Percentiles rank a stretch among this genome's conserved stretches.
Conservation (phyloP, 2,329 filamentous ascomycete genomes). For the Xylariaceae sp. region DNA sequence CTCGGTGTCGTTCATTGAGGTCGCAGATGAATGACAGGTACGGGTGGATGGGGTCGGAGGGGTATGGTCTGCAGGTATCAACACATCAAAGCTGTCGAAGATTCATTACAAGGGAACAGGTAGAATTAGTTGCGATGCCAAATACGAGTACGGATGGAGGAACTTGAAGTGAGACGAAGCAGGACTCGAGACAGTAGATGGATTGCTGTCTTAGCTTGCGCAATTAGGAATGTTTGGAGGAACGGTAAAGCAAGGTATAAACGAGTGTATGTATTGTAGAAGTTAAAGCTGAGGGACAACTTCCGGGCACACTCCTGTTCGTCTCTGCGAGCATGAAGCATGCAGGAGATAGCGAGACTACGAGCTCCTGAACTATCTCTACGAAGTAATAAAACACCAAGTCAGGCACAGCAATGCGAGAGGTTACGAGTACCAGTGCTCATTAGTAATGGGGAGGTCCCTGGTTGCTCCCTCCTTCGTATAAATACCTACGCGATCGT, state of each 20-base stretch:
- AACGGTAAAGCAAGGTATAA: neutral
- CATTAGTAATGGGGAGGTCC: too few relatives aligned
- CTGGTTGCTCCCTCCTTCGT: too few relatives aligned
- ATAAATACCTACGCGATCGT: neutral
- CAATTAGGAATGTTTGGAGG: neutral
- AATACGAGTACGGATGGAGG: slow-evolving; percentile 4
- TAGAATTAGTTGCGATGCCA: slow-evolving; percentile 5
- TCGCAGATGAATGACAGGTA: neutral
- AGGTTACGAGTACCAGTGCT: too few relatives aligned
- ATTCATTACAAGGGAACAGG: slow-evolving; percentile 6
- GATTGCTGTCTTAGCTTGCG: neutral
- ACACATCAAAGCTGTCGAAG: slow-evolving; percentile 16
- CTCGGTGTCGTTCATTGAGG: slow-evolving; percentile 23
- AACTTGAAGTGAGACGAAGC: neutral
- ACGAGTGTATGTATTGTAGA: slow-evolving; percentile 5
- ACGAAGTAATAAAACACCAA: too few relatives aligned
- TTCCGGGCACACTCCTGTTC: neutral
- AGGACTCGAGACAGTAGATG: neutral
- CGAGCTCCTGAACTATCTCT: too few relatives aligned
- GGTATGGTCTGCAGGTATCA: slow-evolving; percentile 11
- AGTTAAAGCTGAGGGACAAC: neutral
- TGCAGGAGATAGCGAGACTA: too few relatives aligned
- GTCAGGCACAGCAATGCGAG: too few relatives aligned
- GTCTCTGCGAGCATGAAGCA: neutral
- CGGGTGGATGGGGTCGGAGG: slow-evolving; percentile 8